Evolutionary conservation across 805 yeast genomes (phyloP).

Genomic region (Wickerhamomyces alni): DNA sequence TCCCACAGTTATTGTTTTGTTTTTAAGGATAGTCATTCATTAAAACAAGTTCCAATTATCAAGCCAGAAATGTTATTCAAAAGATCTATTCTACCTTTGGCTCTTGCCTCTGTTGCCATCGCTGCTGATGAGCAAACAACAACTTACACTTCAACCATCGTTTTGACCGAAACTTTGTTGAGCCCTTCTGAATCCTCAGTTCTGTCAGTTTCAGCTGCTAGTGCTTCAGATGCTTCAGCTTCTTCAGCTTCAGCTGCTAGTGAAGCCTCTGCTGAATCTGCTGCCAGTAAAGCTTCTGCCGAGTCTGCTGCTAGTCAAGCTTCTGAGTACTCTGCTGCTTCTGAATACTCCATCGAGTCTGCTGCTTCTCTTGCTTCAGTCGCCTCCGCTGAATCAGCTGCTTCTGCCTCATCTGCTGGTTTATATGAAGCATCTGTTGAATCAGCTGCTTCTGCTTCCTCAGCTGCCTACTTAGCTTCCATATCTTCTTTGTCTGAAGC

Average conservation of each 20-base stretch:
- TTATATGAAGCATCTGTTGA: constrained; percentile 7
- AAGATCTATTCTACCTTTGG: constrained; percentile 17
- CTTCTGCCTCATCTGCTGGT: constrained; percentile 14
- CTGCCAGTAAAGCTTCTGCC: constrained; percentile 6
- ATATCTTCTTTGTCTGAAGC: constrained; percentile 19
- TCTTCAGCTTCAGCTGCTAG: constrained; percentile 2
- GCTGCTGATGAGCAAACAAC: constrained; percentile 30
- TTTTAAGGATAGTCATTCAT: neutral
- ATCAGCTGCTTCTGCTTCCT: neutral
- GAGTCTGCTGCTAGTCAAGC: constrained; percentile 11
- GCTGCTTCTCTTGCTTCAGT: constrained; percentile 18
- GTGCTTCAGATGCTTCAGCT: constrained; percentile 1
- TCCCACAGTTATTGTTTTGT: neutral
- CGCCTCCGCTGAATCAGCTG: constrained; percentile 17
- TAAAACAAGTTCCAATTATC: no score
- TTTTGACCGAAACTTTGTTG: constrained; percentile 25
- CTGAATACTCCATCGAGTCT: constrained; percentile 9
- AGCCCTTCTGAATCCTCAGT: constrained; percentile 23
- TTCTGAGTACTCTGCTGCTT: constrained; percentile 11
- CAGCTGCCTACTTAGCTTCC: constrained; percentile 15
- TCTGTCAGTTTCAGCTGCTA: constrained; percentile 12
- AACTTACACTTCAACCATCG: constrained; percentile 33
- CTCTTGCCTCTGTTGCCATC: constrained; percentile 23
- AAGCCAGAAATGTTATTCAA: constrained; percentile 17
- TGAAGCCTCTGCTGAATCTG: constrained; percentile 17